Evolutionary conservation across 2,329 filamentous ascomycete species (phyloP).

Genomic region (Ascochyta viciae-villosae): DNA sequence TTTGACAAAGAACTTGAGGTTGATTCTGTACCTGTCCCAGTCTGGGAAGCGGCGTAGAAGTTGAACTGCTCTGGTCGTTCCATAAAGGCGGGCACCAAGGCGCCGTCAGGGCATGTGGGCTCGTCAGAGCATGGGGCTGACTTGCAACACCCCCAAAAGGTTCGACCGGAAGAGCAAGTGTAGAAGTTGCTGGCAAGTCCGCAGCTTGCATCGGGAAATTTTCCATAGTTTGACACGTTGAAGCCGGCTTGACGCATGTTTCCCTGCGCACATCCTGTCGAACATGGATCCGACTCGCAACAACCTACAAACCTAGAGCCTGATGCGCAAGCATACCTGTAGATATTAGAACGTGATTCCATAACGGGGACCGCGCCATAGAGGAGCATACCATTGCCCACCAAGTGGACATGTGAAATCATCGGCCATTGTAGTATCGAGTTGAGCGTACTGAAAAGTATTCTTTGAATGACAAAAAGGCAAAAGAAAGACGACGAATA

Average conservation of each 20-base stretch:
- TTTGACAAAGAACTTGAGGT: background rate
- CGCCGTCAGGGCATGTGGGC: slow-evolving; percentile 34
- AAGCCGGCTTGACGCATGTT: slow-evolving; percentile 45
- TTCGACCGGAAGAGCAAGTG: slow-evolving; percentile 38
- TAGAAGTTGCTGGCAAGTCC: slow-evolving; percentile 41
- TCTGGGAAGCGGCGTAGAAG: slow-evolving; percentile 17
- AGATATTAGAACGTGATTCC: slow-evolving; percentile 11
- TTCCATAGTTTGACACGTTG: slow-evolving; percentile 39
- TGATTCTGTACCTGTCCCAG: background rate
- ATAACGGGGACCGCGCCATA: background rate
- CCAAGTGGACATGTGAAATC: slow-evolving; percentile 32
- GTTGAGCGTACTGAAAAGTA: slow-evolving; percentile 15
- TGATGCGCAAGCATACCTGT: slow-evolving; percentile 33
- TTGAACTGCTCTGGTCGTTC: slow-evolving; percentile 28
- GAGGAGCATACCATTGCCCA: slow-evolving; percentile 28
- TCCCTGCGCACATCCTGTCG: slow-evolving; percentile 45
- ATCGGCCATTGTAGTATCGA: slow-evolving; percentile 13
- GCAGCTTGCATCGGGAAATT: slow-evolving; percentile 46
- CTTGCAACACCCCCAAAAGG: slow-evolving; percentile 52
- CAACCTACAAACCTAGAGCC: slow-evolving; percentile 51
- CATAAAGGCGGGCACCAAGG: slow-evolving; percentile 39
- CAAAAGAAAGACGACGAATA: slow-evolving; percentile 7
- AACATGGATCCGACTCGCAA: slow-evolving; percentile 49
- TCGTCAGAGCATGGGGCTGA: slow-evolving; percentile 42
- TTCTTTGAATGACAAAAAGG: slow-evolving; percentile 5